phyloP scores from a whole-genome alignment of 2,329 filamentous ascomycete genomes.

The Proliferodiscus dingleyae region DNA sequence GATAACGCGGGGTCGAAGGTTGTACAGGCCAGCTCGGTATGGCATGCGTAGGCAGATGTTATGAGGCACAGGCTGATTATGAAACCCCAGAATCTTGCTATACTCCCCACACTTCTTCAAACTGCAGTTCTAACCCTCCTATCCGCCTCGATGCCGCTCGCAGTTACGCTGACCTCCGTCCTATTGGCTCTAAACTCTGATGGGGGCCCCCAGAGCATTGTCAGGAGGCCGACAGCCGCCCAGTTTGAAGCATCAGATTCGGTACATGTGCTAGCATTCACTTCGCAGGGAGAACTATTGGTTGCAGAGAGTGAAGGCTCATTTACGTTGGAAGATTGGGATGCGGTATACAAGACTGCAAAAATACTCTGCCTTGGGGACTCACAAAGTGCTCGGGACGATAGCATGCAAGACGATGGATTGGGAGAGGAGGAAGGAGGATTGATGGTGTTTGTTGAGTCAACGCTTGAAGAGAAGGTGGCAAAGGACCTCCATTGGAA shows the following conservation, averaged over 20 bases:
- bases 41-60: constrained; percentile 10
- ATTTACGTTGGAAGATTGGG: constrained; percentile 74
- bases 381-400: constrained; percentile 24
- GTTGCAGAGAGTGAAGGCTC: constrained; percentile 76
- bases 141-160: constrained; percentile 76
- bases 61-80: constrained; percentile 10
- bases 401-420: constrained; percentile 30
- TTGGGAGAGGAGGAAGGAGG: constrained; percentile 40
- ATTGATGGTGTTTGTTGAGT: constrained; percentile 57
- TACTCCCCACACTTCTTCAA: constrained; percentile 80
- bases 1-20: constrained; percentile 58
- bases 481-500: constrained; percentile 54
- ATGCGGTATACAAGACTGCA: constrained; percentile 61
- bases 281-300: constrained; percentile 66
- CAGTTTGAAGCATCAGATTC: constrained; percentile 62
- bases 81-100: constrained; percentile 59
- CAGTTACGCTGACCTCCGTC: constrained; percentile 63
- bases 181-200: constrained; percentile 53
- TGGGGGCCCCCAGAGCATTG: constrained; percentile 38
- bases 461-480: constrained; percentile 54
- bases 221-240: constrained; percentile 57
- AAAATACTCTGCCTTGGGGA: constrained; percentile 57
- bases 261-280: constrained; percentile 78
- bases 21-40: constrained; percentile 55
- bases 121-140: constrained; percentile 73